These are phyloP conservation scores for Teunomyces atbi DNA, from an alignment of 805 yeast genomes.

Conservation along the genomic window DNA sequence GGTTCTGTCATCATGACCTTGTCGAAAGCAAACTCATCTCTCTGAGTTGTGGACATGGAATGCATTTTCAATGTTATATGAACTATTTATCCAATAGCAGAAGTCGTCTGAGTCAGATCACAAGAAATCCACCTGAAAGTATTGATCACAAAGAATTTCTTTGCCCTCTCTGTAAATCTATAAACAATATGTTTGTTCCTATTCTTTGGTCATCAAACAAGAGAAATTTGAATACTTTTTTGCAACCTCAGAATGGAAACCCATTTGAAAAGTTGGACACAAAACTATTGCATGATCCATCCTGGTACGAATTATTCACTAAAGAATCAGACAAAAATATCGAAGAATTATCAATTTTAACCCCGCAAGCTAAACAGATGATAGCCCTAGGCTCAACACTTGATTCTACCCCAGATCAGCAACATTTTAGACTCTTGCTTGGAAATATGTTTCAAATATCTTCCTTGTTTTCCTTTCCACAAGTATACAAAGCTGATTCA, in stretches of 20 bases:
- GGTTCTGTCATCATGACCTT: slow-evolving; percentile 49
- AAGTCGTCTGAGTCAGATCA: slow-evolving; percentile 64
- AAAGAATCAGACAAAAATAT: slow-evolving; percentile 20
- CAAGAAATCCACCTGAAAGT: slow-evolving; percentile 79
- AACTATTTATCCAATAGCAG: slow-evolving; percentile 59
- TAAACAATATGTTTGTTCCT: slow-evolving; percentile 83
- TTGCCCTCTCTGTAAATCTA: slow-evolving; percentile 89
- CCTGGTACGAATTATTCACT: slow-evolving; percentile 28
- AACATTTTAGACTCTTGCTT: slow-evolving; percentile 27
- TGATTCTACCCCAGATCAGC: slow-evolving; percentile 16
- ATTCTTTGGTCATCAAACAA: slow-evolving; percentile 56
- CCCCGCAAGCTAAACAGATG: slow-evolving; percentile 28
- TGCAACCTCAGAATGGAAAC: slow-evolving; percentile 12
- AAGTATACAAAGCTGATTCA: slow-evolving; percentile 34
- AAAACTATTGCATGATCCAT: slow-evolving; percentile 13
- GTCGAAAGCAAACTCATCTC: slow-evolving; percentile 49
- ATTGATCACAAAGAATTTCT: slow-evolving; percentile 67
- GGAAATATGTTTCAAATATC: slow-evolving; percentile 35
- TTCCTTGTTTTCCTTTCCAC: slow-evolving; percentile 38
- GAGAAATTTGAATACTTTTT: slow-evolving; percentile 22
- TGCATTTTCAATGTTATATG: slow-evolving; percentile 78
- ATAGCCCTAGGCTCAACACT: slow-evolving; percentile 18
- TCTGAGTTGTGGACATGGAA: slow-evolving; percentile 90
- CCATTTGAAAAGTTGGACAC: slow-evolving; percentile 15
- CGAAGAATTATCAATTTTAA: slow-evolving; percentile 21